Evolutionary conservation across 805 yeast genomes (phyloP).

Genomic region (Starmerella tilneyi): DNA sequence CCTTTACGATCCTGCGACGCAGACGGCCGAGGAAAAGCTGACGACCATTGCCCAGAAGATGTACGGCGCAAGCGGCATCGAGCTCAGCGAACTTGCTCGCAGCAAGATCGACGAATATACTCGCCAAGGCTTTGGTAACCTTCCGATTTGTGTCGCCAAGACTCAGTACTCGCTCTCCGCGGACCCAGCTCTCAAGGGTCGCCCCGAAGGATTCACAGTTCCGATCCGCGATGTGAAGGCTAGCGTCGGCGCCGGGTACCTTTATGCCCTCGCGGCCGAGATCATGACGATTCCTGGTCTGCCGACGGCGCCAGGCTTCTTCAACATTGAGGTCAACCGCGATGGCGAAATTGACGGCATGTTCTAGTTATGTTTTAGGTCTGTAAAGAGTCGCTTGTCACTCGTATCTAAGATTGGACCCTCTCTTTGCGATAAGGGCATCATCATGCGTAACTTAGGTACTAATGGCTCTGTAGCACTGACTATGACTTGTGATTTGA

Average conservation of each 20-base stretch:
- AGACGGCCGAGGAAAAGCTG: slow-evolving; percentile 70
- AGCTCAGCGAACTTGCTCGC: slow-evolving; percentile 70
- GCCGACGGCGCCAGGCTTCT: slow-evolving; percentile 91
- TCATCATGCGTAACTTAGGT: too few relatives aligned
- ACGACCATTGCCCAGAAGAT: slow-evolving; percentile 68
- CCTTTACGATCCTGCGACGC: slow-evolving; percentile 55
- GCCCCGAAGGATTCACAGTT: slow-evolving; percentile 84
- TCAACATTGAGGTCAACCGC: slow-evolving; percentile 86
- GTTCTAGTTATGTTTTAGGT: too few relatives aligned
- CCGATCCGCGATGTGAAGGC: slow-evolving; percentile 93
- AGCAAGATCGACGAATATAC: slow-evolving; percentile 73
- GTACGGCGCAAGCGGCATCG: slow-evolving; percentile 87
- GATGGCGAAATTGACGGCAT: slow-evolving; percentile 92
- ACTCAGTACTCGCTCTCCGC: slow-evolving; percentile 94
- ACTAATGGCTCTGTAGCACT: too few relatives aligned
- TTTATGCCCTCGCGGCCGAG: slow-evolving; percentile 93
- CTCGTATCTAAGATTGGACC: too few relatives aligned
- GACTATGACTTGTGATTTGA: too few relatives aligned
- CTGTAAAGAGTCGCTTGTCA: too few relatives aligned
- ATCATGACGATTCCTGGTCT: slow-evolving; percentile 96
- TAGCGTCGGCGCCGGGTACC: slow-evolving; percentile 92
- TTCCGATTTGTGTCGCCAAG: slow-evolving; percentile 95
- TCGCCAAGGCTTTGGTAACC: slow-evolving; percentile 74
- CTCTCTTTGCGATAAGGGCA: too few relatives aligned
- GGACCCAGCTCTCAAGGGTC: slow-evolving; percentile 87